Conservation (phyloP, 352 stramenopile species). For the Peronospora farinosa region DNA sequence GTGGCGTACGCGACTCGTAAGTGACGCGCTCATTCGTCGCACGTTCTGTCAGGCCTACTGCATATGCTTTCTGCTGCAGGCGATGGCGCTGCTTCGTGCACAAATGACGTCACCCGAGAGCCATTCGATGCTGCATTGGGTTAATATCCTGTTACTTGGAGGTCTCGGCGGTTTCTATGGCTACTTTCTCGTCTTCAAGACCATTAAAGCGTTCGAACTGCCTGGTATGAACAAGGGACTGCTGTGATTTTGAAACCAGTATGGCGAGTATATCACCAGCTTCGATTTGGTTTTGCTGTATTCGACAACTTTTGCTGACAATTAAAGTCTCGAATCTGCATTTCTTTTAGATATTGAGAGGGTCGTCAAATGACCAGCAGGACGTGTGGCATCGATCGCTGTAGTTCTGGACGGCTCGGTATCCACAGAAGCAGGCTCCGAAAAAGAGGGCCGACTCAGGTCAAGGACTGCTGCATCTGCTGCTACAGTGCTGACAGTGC, state of each 20-base stretch:
- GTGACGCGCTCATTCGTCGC: conserved; percentile 72
- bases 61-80: conserved; percentile 80
- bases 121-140: conserved; percentile 76
- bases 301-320: conserved; percentile 6
- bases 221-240: conserved; percentile 51
- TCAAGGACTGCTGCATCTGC: conserved; percentile 5
- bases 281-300: conserved; percentile 10
- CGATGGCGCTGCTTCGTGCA: conserved; percentile 60
- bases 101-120: conserved; percentile 65
- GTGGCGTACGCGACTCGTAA: conserved; percentile 80
- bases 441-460: conserved; percentile 8
- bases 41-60: conserved; percentile 87
- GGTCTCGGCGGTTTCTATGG: conserved; percentile 64
- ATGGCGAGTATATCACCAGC: conserved; percentile 1
- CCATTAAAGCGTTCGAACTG: conserved; percentile 84
- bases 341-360: conserved; percentile 24
- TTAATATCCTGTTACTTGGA: conserved; percentile 71
- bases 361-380: conserved; percentile 24
- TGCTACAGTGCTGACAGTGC: conserved; percentile 1
- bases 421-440: conserved; percentile 3
- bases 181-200: conserved; percentile 84
- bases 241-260: conserved; percentile 29
- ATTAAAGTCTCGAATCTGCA: conserved; percentile 6
- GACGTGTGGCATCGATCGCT: conserved; percentile 2
- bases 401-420: conserved; percentile 5